Percentiles rank a stretch among this genome's conserved stretches.
phyloP scores from a whole-genome alignment of 306 rosid genomes.

The Acacia melanoxylon region DNA sequence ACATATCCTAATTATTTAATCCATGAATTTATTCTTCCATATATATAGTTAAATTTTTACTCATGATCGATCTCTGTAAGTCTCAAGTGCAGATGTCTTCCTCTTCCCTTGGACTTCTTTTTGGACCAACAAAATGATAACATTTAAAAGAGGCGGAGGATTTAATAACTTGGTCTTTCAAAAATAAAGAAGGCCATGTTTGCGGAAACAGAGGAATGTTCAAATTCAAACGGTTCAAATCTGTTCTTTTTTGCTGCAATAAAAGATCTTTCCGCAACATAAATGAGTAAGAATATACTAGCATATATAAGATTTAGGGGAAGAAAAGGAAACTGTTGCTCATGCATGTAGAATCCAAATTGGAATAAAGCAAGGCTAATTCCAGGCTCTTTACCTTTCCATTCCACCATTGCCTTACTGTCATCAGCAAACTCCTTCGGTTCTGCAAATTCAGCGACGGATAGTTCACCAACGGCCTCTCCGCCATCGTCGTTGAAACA shows the following conservation, averaged over 20 bases:
- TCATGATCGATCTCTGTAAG: neutral
- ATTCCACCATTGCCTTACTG: conserved; percentile 29
- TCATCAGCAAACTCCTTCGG: conserved; percentile 1
- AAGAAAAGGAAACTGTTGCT: neutral
- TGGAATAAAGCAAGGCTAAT: neutral
- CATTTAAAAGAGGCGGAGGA: neutral
- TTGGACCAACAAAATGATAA: neutral
- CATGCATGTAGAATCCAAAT: neutral
- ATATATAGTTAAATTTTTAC: neutral
- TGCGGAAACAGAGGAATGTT: neutral
- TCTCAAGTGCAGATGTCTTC: neutral
- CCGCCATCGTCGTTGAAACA: conserved; percentile 42
- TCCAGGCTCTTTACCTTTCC: neutral
- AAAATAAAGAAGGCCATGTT: neutral
- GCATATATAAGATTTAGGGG: neutral
- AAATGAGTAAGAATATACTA: neutral
- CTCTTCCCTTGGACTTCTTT: too few species aligned
- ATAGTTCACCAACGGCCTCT: conserved; percentile 9
- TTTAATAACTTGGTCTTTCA: neutral
- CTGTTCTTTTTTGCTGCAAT: neutral
- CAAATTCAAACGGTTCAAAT: neutral
- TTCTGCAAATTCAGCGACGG: conserved; percentile 19
- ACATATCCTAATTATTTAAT: neutral
- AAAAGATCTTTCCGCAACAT: neutral
- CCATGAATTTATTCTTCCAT: neutral